Evolutionary conservation across 2,329 filamentous ascomycete genomes (phyloP), one percentile per base, ranked within the genome.

Genomic region (Aspergillaceae sp.): DNA sequence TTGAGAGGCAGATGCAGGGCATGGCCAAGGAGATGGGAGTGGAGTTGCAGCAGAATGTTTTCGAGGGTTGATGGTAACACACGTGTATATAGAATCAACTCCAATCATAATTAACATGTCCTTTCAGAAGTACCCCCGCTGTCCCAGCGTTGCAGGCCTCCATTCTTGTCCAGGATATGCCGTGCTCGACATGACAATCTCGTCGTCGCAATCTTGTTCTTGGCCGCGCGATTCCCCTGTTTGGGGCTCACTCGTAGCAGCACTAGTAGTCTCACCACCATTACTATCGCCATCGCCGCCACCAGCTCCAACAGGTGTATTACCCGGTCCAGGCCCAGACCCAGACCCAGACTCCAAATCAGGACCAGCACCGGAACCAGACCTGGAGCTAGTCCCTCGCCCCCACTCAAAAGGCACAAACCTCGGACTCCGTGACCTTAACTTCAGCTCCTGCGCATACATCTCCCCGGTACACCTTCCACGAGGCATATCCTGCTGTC

Each of bases 1-100:
- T 97, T 51, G 92, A 97, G 73, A 78, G 79, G 60, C 79, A 84
- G 56, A 94, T 97, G 89, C 83, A 79, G 67, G 79, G 76, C 47
- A 86, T 96, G 75, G 91, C 90, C 1, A 87, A 86, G 63, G 90
- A 94, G 56, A 89, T 92, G 70, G 92, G 92, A 0, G 80, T 97
- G 3, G 90, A 97, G 66, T 69, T 97, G 54, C 86, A 94, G 62
- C 87, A 94, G 64, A 81, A 83, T 36, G 78, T 95, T 2, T 96
- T 96, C 69, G 87, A 94, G 47, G 90, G 91, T 3, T 95, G 49
- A 52, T 42, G 30, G 27, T 7, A 11, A n/a, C 29, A 42, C 8
- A n/a, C n/a, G 38, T 30, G 27, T 29, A n/a, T 41, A 27, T 26
- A 29, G 8, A 9, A 36, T 29, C 8, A 28, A 4, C 27, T 41